Conservation (phyloP, 192 early-diverging fungal genomes). For the Gamsiella multidivaricata region DNA sequence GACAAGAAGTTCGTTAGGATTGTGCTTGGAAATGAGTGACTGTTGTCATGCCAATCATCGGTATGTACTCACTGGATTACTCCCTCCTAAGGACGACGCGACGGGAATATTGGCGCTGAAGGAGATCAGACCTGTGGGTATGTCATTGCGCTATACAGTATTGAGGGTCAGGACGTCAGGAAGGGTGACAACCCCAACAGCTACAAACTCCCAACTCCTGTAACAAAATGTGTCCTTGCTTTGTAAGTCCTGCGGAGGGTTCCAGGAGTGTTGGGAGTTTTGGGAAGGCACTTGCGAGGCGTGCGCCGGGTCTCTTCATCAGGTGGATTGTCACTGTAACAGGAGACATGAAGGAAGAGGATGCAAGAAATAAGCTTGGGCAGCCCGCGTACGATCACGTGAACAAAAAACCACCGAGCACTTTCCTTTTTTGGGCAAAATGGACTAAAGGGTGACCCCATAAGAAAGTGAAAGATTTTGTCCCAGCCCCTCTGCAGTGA, state of each 20-base stretch:
- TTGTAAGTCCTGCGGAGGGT: too few species aligned
- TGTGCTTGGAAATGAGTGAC: slow-evolving; percentile 3
- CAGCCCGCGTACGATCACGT: background rate
- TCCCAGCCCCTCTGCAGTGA: background rate
- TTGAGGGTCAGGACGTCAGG: background rate
- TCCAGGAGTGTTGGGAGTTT: too few species aligned
- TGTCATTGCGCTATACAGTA: background rate
- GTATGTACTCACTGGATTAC: background rate
- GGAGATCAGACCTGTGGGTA: background rate
- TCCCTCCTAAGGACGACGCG: background rate
- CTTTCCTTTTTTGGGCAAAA: too few species aligned
- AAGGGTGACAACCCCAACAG: background rate
- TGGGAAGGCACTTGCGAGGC: background rate
- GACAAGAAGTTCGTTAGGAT: slow-evolving; percentile 5
- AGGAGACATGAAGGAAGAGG: too few species aligned
- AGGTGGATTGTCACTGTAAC: too few species aligned
- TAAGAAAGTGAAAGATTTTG: background rate
- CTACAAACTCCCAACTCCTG: background rate
- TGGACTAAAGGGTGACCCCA: background rate
- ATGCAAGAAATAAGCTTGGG: background rate
- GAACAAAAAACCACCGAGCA: too few species aligned
- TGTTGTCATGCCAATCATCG: background rate
- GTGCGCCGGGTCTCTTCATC: background rate
- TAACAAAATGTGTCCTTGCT: background rate
- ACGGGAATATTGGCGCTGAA: background rate